A percentile compares a stretch with the other conserved stretches of the same genome.
Evolutionary conservation across 2,329 filamentous ascomycete species (phyloP).

Genomic region (Stachybotrys chlorohalonatus): DNA sequence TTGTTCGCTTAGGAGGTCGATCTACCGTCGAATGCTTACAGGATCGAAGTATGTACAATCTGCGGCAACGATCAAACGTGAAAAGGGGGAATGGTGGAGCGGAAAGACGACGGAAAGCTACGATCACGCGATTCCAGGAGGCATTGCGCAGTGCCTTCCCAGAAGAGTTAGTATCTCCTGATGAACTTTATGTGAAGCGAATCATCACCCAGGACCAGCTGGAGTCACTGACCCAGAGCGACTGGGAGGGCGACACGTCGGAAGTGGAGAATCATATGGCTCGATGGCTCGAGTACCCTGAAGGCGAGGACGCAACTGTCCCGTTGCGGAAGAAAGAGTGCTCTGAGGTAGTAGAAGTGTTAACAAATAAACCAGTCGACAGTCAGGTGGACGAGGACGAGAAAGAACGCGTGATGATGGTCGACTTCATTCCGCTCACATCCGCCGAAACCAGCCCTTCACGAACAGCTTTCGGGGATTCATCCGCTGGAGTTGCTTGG

Average conservation of each 20-base stretch:
- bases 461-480: neutral
- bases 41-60: slow-evolving; percentile 55
- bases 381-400: slow-evolving; percentile 9
- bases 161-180: slow-evolving; percentile 39
- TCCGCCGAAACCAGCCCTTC: neutral
- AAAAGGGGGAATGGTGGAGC: slow-evolving; percentile 1
- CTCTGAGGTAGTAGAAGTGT: neutral
- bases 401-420: slow-evolving; percentile 7
- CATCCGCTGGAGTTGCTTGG: slow-evolving; percentile 4
- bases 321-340: neutral
- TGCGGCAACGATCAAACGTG: slow-evolving; percentile 29
- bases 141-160: slow-evolving; percentile 19
- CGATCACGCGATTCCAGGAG: neutral
- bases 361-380: neutral
- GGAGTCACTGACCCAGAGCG: slow-evolving; percentile 47
- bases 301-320: neutral
- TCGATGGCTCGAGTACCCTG: slow-evolving; percentile 1
- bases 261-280: slow-evolving; percentile 6
- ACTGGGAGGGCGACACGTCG: slow-evolving; percentile 15
- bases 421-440: neutral
- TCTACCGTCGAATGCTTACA: slow-evolving; percentile 47
- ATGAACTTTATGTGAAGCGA: slow-evolving; percentile 41
- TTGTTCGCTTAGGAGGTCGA: slow-evolving; percentile 55
- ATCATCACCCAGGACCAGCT: slow-evolving; percentile 57
- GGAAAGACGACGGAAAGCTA: slow-evolving; percentile 1